Evolutionary conservation across 2,329 filamentous ascomycete species (phyloP), one percentile per base, ranked within the genome.

Genomic region (Hymenoscyphus fructigenus): DNA sequence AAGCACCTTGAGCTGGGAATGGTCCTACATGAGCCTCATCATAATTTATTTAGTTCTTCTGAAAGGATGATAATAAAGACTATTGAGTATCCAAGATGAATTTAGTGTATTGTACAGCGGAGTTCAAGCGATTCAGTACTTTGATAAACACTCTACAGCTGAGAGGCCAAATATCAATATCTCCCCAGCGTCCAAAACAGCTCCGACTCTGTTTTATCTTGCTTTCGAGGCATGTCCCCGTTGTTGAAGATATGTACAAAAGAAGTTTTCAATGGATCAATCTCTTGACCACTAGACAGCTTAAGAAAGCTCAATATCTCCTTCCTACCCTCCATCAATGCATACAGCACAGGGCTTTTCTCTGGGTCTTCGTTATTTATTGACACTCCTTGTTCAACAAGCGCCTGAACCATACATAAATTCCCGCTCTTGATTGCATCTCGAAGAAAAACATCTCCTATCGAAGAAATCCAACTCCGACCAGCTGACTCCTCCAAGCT

Each of bases 361-460:
- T 53, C 47, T 28, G 14, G 47, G 12, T 53, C 47, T 5, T 53
- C 47, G 2, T 53, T 53, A 20, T 53, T 28, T 9, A 59, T 34
- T 10, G 57, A 7, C 29, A 59, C 34, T 23, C 57, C 57, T 17
- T 29, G 28, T 15, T 38, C 17, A 28, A 59, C 17, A 15, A 59
- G 26, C n/a, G 15, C 57, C 20, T 44, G 28, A 14, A 59, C 57
- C 57, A 59, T 59, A 20, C 57, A 59, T 28, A 59, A 5, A 17
- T 59, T 59, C 17, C 34, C 34, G 5, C 36, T 36, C 34, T 36
- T 38, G 20, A 59, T 38, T 20, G 57, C 34, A 41, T 59, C 34
- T 15, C 17, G 29, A n/a, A 59, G 57, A 10, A 59, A 38, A 15
- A 59, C 34, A 10, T 36, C n/a, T 12, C 57, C 34, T 3, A 59